Evolutionary conservation across 2,329 filamentous ascomycete species (phyloP).

Genomic region (Aureobasidium sp.): DNA sequence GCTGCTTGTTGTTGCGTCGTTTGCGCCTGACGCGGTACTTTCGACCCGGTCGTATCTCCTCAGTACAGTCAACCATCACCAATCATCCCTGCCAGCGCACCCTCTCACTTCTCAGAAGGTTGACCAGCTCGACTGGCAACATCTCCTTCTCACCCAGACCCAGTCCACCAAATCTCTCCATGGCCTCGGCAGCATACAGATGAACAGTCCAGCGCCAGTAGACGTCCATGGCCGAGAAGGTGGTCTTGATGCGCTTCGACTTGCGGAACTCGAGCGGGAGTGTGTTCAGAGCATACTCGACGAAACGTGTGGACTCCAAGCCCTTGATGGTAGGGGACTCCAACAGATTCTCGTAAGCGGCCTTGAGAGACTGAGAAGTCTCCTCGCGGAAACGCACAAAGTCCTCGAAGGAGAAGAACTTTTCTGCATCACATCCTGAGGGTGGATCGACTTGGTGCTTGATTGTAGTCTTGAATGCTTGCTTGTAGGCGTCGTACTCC

Average conservation of each 20-base stretch:
- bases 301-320: slow-evolving; percentile 22
- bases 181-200: slow-evolving; percentile 24
- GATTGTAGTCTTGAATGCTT: slow-evolving; percentile 27
- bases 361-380: slow-evolving; percentile 28
- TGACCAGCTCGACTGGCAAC: slow-evolving; percentile 24
- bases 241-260: slow-evolving; percentile 21
- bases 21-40: background rate
- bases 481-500: slow-evolving; percentile 30
- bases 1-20: background rate
- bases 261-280: slow-evolving; percentile 13
- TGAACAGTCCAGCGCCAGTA: slow-evolving; percentile 43
- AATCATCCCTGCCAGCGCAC: slow-evolving; percentile 24
- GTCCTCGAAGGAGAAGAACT: slow-evolving; percentile 41
- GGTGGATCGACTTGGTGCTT: slow-evolving; percentile 19
- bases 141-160: slow-evolving; percentile 23
- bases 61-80: background rate
- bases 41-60: no score
- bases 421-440: slow-evolving; percentile 27
- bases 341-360: slow-evolving; percentile 33
- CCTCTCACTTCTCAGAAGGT: slow-evolving; percentile 22
- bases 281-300: slow-evolving; percentile 21
- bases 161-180: slow-evolving; percentile 23
- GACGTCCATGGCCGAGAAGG: slow-evolving; percentile 21
- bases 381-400: slow-evolving; percentile 38
- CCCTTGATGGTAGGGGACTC: slow-evolving; percentile 26